Conservation (phyloP, 169 alveolate species). For the Theileria orientalis region DNA sequence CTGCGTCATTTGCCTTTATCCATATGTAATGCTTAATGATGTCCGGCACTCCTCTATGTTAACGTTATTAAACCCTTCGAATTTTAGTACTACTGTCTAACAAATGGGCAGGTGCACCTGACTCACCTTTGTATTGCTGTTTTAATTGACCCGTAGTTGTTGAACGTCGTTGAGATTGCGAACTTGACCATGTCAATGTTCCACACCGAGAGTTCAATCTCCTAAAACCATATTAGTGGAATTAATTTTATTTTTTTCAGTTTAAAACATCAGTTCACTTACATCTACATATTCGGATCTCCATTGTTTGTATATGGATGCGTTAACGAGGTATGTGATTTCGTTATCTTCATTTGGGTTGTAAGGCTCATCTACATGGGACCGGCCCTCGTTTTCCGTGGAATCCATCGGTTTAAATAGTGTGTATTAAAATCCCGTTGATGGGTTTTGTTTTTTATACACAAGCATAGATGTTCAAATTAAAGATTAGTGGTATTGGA, state of each 20-base stretch:
- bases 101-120: neutral
- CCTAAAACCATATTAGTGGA: slow-evolving; percentile 9
- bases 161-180: slow-evolving; percentile 40
- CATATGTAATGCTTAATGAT: slow-evolving; percentile 55
- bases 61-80: neutral
- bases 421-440: too few relatives aligned
- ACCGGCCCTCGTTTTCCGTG: neutral
- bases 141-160: slow-evolving; percentile 57
- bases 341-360: neutral
- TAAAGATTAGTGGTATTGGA: neutral
- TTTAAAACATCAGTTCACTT: neutral
- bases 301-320: slow-evolving; percentile 51
- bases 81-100: neutral
- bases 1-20: slow-evolving; percentile 69
- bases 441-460: too few relatives aligned
- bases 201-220: slow-evolving; percentile 59
- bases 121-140: slow-evolving; percentile 64
- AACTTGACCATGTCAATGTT: slow-evolving; percentile 56
- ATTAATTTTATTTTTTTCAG: neutral
- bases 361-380: neutral
- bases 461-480: too few relatives aligned
- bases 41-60: slow-evolving; percentile 60
- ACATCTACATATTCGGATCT: slow-evolving; percentile 53
- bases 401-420: too few relatives aligned
- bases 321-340: slow-evolving; percentile 25